A percentile compares a stretch with the other conserved stretches of the same genome.
These are phyloP conservation scores for Apodospora peruviana DNA, from an alignment of 495 filamentous ascomycete species.

Conservation along the genomic window DNA sequence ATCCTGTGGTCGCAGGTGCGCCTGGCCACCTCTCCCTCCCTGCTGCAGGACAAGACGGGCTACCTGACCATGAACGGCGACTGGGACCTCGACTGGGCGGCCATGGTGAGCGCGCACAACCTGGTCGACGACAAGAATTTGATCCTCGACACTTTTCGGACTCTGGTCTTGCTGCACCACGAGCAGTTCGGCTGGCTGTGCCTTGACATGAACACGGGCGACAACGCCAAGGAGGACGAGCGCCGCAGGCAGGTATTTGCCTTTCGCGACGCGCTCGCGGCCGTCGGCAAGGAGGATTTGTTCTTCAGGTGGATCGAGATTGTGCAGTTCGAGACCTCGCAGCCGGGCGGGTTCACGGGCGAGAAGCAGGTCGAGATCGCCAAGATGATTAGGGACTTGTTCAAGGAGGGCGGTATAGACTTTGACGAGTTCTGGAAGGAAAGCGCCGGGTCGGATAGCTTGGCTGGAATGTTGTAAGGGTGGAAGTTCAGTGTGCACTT, in stretches of 20 bases:
- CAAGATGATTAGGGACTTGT: constrained; percentile 57
- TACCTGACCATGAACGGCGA: constrained; percentile 71
- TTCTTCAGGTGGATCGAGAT: constrained; percentile 86
- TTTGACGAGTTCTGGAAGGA: constrained; percentile 72
- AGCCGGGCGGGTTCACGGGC: constrained; percentile 64
- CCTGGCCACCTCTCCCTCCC: constrained; percentile 54
- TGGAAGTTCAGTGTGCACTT: background rate
- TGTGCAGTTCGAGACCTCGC: constrained; percentile 72
- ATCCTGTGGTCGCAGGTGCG: constrained; percentile 30
- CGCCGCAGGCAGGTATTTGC: constrained; percentile 57
- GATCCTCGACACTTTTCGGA: constrained; percentile 53
- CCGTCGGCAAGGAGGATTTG: constrained; percentile 71
- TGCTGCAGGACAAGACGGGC: constrained; percentile 64
- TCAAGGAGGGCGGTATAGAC: constrained; percentile 63
- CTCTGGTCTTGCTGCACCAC: constrained; percentile 59
- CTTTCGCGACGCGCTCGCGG: constrained; percentile 65
- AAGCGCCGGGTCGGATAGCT: constrained; percentile 58
- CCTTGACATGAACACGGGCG: constrained; percentile 45
- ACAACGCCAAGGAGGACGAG: constrained; percentile 48
- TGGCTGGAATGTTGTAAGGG: constrained; percentile 15
- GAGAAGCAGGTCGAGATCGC: constrained; percentile 64
- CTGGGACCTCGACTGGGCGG: constrained; percentile 76
- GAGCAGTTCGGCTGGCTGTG: constrained; percentile 62
- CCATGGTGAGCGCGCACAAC: constrained; percentile 63
- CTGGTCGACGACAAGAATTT: constrained; percentile 57